Evolutionary conservation across 2,329 filamentous ascomycete species (phyloP), one percentile per base, ranked within the genome.

Genomic region (Colletotrichum godetiae): DNA sequence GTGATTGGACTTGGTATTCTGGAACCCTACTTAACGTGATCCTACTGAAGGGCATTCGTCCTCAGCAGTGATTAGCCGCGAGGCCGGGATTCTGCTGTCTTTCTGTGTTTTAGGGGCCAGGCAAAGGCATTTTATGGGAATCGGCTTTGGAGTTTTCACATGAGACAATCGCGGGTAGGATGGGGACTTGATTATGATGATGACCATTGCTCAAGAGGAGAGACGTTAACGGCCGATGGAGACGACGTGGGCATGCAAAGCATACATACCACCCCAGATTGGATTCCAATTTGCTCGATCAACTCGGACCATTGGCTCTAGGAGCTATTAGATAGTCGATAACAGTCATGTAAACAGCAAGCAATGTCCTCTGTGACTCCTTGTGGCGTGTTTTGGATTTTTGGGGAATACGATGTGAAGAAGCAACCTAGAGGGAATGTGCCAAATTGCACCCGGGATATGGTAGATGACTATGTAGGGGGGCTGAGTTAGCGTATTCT

Each of bases 61-160:
- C 42, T 22, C 42, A 49, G 11, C 42, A 49, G 19, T 19, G 19
- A 22, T 8, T 8, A 22, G 8, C 15, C 10, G 19, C 19, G 19
- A 49, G 33, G 33, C 53, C 31, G 33, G 53, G 52, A 27, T 31
- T 46, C 24, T 57, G 4, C n/a, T 42, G 7, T 57, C 27, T 73
- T 74, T 69, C 56, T 61, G 31, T 61, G 31, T 65, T 68, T 52
- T 33, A 60, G 57, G 69, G 61, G 46, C 33, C 53, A 24, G 59
- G 37, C 37, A 65, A 59, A 65, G 64, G 63, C 49, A 64, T 64
- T 58, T 35, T 68, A 65, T 57, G 67, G 49, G 29, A 56, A 65
- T 57, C 22, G 22, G 15, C 5, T 49, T 73, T 68, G 71, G 67
- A 73, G 71, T 73, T 73, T 73, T 46, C 57, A 60, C 67, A 66